Base-by-base conservation (phyloP, 805 yeast genomes). In the Scheffersomyces lignosus region DNA sequence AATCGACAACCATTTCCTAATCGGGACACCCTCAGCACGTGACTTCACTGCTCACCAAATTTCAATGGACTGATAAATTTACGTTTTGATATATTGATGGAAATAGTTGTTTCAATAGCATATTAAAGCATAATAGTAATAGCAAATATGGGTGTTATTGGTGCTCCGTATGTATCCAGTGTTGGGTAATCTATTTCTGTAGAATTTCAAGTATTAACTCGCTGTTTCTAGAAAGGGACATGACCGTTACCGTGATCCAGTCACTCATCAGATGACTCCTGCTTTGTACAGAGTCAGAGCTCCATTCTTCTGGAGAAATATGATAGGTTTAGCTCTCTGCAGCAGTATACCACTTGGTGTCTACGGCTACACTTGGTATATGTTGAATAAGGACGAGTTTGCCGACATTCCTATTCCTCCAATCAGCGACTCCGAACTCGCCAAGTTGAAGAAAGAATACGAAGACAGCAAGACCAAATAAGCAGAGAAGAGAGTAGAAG, bases 401-500 rank as follows among this genome's bases (percentile, higher is more conserved):
- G 79, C 74, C 31, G 96, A 90, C 58, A 87, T 91, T 49, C 97
- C 97, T 27, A 81, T 91, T 48, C 99, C 99, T 32, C 97, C 98
- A 14, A 73, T 91, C 41, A 75, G 83, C 27, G 93, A 85, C 43
- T 81, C 74, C 36, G 93, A 88, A 56, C 71, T 91, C 54, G 77
- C 75, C 34, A 71, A 78, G 59, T 74, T 90, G 66, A 81, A 77
- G 61, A 71, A 75, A 54, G 95, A 87, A 58, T 86, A 83, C 54
- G 85, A 80, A 57, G 73, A 57, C 30, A 62, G 64, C 45, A 62
- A 67, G 50, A 34, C 40, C 27, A 17, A 17, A 17, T 29, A 24
- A 27, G 37, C 31, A 37, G 27, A 30, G 20, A 31, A 27, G 28
- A 23, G 18, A 29, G 10, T 22, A 8, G 25, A 8, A 8, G 25